Evolutionary conservation across 2,329 filamentous ascomycete species (phyloP).

Genomic region (Colletotrichum karsti): DNA sequence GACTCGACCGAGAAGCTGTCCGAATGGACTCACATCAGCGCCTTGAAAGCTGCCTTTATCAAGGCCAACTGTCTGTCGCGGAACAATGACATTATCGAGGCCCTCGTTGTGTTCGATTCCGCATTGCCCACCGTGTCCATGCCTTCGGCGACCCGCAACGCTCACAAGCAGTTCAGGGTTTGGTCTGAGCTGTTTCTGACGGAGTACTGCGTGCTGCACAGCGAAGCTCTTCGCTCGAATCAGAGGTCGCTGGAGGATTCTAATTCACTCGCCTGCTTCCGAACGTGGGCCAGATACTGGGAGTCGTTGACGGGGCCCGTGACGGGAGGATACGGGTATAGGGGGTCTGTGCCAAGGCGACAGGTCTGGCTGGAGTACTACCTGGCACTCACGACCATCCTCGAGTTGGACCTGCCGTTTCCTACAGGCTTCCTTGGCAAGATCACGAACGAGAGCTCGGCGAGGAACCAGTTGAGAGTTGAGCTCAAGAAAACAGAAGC

Average conservation of each 20-base stretch:
- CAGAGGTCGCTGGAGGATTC: slow-evolving; percentile 59
- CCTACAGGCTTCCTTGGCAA: slow-evolving; percentile 55
- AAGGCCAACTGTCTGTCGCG: slow-evolving; percentile 71
- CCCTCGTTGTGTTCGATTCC: slow-evolving; percentile 72
- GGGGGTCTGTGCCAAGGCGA: slow-evolving; percentile 68
- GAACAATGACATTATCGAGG: slow-evolving; percentile 60
- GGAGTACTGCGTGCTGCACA: slow-evolving; percentile 76
- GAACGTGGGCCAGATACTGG: slow-evolving; percentile 78
- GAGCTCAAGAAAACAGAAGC: slow-evolving; percentile 84
- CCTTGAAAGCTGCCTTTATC: slow-evolving; percentile 81
- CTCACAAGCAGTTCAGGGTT: slow-evolving; percentile 73
- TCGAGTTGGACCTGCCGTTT: slow-evolving; percentile 73
- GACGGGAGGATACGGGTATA: slow-evolving; percentile 65
- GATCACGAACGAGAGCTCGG: slow-evolving; percentile 56
- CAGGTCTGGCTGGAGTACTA: slow-evolving; percentile 90
- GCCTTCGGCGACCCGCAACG: slow-evolving; percentile 58
- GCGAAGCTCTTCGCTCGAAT: slow-evolving; percentile 63
- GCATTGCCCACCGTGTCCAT: slow-evolving; percentile 70
- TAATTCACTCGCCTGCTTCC: slow-evolving; percentile 65
- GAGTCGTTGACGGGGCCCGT: slow-evolving; percentile 55
- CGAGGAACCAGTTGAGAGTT: slow-evolving; percentile 70
- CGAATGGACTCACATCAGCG: slow-evolving; percentile 85
- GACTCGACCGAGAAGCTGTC: slow-evolving; percentile 63
- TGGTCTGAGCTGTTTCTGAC: slow-evolving; percentile 84
- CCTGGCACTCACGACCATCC: slow-evolving; percentile 76